Evolutionary conservation across 1,284 basidiomycete species (phyloP), one percentile per base, ranked within the genome.

Genomic region (Ustilago trichophora): DNA sequence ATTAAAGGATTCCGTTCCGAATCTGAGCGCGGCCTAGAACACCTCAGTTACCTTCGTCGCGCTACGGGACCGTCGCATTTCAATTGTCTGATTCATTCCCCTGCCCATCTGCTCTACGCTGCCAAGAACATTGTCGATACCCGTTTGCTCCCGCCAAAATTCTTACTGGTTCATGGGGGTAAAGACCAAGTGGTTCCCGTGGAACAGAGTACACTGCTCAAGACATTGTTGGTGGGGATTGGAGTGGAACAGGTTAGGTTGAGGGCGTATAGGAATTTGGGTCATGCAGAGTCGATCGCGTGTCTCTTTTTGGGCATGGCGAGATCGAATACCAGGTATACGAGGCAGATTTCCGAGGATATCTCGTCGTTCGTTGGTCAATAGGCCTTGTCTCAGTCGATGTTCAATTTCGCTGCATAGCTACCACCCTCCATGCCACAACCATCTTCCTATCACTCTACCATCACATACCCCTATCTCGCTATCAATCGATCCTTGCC

Each of bases 111-210:
- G 11, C 72, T 84, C 0, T 82, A 82, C 38, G 81, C 83, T 0
- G 80, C 81, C 1, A 80, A 82, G 57, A 75, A 80, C 31, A 76
- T 83, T 13, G 55, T 84, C 35, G 78, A 83, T 46, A 56, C 77
- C 0, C 62, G 77, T 0, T 60, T 79, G 11, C 56, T 84, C 13
- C 83, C 83, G 10, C 51, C 63, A 34, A 77, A 76, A 37, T 79
- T 83, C 43, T 60, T 84, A 13, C 75, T 83, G 7, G 72, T 83
- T 12, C 83, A 84, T 49, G 83, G 83, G 26, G 82, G 77, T 0
- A 72, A 74, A 34, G 82, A 83, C 57, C 35, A 50, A 2, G 64
- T 82, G 29, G 75, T 83, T 3, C 81, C 83, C 4, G 71, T 82
- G 12, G 76, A 78, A 55, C 82, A 83, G 56, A 69, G 77, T 9